Evolutionary conservation across 371 early-diverging fungal species (phyloP).

Genomic region (Vairimorpha ceranae): DNA sequence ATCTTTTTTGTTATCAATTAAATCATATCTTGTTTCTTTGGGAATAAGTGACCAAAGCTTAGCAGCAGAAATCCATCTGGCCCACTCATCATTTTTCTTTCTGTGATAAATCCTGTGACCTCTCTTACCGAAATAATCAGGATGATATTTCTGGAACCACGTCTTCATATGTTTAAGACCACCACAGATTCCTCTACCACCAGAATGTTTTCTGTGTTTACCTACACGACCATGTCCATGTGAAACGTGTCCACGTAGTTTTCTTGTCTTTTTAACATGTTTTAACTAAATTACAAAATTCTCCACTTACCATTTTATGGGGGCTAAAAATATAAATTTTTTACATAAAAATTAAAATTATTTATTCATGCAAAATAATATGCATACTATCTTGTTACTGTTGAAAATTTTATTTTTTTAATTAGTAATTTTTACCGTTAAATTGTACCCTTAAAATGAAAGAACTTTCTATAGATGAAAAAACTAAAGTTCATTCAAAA

Average conservation of each 20-base stretch:
- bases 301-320: constrained; percentile 41
- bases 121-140: constrained; percentile 99
- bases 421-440: no score
- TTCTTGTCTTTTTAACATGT: constrained; percentile 56
- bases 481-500: constrained; percentile 56
- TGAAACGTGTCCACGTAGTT: constrained; percentile 63
- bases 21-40: constrained; percentile 75
- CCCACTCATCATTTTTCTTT: constrained; percentile 79
- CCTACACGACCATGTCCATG: constrained; percentile 67
- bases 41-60: constrained; percentile 84
- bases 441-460: constrained; percentile 58
- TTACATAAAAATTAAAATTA: neutral
- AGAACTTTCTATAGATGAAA: constrained; percentile 56
- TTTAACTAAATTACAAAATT: constrained; percentile 33
- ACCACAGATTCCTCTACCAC: constrained; percentile 98
- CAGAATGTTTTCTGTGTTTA: constrained; percentile 99
- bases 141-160: constrained; percentile 99
- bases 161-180: constrained; percentile 98
- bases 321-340: constrained; percentile 23
- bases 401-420: no score
- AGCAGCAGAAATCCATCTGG: constrained; percentile 80
- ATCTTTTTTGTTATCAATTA: constrained; percentile 71
- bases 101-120: constrained; percentile 97
- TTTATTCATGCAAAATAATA: no score
- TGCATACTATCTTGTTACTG: no score